phyloP scores from a whole-genome alignment of 805 yeast species.

The Cyberlindnera maritima region DNA sequence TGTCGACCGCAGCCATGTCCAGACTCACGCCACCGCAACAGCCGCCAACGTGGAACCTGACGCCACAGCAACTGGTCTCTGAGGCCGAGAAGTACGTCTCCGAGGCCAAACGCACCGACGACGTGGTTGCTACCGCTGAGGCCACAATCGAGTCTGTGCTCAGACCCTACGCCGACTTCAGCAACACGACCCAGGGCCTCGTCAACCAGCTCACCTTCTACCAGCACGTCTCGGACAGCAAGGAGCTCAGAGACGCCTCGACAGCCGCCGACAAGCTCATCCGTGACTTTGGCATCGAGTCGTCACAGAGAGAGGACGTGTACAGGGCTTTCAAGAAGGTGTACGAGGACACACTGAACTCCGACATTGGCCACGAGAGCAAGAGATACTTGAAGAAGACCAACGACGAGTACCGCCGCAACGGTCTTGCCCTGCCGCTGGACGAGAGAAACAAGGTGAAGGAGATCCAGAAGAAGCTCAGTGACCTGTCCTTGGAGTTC shows the following conservation, averaged over 20 bases:
- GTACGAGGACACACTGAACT: conserved; percentile 31
- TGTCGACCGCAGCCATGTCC: no score
- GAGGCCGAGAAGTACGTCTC: conserved; percentile 44
- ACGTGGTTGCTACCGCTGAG: conserved; percentile 47
- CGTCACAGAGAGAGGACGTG: conserved; percentile 63
- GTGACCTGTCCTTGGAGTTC: conserved; percentile 55
- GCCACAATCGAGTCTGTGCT: conserved; percentile 60
- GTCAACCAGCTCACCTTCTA: conserved; percentile 60
- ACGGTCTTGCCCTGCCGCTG: conserved; percentile 62
- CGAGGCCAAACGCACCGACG: conserved; percentile 45
- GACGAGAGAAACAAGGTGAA: conserved; percentile 56
- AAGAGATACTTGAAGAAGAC: conserved; percentile 55
- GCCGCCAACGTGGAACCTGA: conserved; percentile 55
- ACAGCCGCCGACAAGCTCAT: conserved; percentile 57
- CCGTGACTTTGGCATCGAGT: conserved; percentile 58
- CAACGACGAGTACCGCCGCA: conserved; percentile 56
- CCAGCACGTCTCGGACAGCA: conserved; percentile 66
- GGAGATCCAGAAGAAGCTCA: conserved; percentile 55
- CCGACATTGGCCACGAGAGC: conserved; percentile 49
- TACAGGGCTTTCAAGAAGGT: conserved; percentile 56
- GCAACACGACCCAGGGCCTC: conserved; percentile 45
- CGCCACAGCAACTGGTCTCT: conserved; percentile 46
- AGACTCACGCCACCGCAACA: conserved; percentile 1
- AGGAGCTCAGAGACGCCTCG: conserved; percentile 70
- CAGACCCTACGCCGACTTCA: conserved; percentile 47